These are phyloP conservation scores for Flaveria floridana DNA, from an alignment of 140 eudicot genomes.

Conservation along the genomic window DNA sequence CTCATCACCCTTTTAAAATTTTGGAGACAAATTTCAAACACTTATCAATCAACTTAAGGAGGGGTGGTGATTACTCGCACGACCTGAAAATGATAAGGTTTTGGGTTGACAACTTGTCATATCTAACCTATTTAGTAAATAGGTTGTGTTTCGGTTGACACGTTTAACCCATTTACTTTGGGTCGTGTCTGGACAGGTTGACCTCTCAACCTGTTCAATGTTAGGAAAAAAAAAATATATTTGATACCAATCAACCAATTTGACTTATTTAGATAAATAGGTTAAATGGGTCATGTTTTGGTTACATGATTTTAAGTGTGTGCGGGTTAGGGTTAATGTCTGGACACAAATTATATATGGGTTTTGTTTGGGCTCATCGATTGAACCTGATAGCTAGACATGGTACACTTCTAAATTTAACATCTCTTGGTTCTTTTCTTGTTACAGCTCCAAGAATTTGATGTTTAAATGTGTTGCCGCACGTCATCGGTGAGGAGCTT, in stretches of 20 bases:
- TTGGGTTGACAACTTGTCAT: neutral
- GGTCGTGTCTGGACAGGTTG: neutral
- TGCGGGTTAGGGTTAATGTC: neutral
- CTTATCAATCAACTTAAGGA: neutral
- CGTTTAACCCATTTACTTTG: too few species aligned
- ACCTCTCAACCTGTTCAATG: too few species aligned
- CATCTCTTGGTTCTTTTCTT: neutral
- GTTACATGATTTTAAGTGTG: neutral
- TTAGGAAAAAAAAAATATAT: too few species aligned
- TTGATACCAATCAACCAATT: too few species aligned
- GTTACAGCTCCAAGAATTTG: slow-evolving; percentile 63
- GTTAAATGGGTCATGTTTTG: too few species aligned
- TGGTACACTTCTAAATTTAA: neutral
- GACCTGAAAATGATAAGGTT: too few species aligned
- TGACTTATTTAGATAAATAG: neutral
- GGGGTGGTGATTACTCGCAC: too few species aligned
- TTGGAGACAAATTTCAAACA: neutral
- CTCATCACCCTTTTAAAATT: slow-evolving; percentile 5
- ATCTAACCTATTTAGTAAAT: neutral
- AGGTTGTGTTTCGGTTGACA: neutral
- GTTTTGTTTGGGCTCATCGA: too few species aligned
- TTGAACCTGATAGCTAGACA: neutral
- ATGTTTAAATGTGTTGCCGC: slow-evolving; percentile 14
- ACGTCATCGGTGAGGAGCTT: neutral
- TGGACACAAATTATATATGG: neutral